Evolutionary conservation across 2,329 filamentous ascomycete genomes (phyloP).

Genomic region (Aspergillus sp.): DNA sequence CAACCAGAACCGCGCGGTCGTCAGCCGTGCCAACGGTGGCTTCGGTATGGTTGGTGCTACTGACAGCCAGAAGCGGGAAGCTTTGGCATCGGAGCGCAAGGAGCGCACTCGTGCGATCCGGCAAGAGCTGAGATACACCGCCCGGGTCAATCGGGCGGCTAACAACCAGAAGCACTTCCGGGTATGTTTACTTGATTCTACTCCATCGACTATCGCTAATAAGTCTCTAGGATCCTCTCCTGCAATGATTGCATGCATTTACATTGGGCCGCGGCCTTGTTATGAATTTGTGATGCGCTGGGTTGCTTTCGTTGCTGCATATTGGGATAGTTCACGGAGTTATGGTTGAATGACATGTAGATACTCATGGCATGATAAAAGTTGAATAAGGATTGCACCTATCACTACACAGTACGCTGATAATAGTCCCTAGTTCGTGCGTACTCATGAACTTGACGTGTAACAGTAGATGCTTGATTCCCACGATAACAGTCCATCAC

Average conservation of each 20-base stretch:
- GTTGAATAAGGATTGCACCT: background rate
- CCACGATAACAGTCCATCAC: too few relatives aligned
- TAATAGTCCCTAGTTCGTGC: too few relatives aligned
- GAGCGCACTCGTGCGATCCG: conserved; percentile 65
- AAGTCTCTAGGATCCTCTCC: conserved; percentile 47
- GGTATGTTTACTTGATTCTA: conserved; percentile 40
- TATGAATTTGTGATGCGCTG: background rate
- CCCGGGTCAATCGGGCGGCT: conserved; percentile 67
- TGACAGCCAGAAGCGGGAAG: conserved; percentile 70
- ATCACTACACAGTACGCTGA: background rate
- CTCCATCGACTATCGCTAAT: conserved; percentile 18
- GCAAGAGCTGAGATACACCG: conserved; percentile 63
- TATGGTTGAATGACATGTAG: conserved; percentile 8
- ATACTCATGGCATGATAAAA: conserved; percentile 7
- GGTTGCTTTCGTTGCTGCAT: background rate
- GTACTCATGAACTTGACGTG: too few relatives aligned
- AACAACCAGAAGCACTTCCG: conserved; percentile 79
- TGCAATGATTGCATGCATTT: conserved; percentile 43
- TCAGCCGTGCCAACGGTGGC: conserved; percentile 70
- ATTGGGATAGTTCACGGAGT: background rate
- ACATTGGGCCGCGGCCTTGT: background rate
- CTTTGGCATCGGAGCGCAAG: conserved; percentile 66
- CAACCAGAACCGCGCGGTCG: conserved; percentile 53
- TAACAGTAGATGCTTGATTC: too few relatives aligned
- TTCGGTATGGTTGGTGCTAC: conserved; percentile 74